Base-by-base conservation (phyloP, 2,329 filamentous ascomycete genomes). In the Epichloe bromicola region DNA sequence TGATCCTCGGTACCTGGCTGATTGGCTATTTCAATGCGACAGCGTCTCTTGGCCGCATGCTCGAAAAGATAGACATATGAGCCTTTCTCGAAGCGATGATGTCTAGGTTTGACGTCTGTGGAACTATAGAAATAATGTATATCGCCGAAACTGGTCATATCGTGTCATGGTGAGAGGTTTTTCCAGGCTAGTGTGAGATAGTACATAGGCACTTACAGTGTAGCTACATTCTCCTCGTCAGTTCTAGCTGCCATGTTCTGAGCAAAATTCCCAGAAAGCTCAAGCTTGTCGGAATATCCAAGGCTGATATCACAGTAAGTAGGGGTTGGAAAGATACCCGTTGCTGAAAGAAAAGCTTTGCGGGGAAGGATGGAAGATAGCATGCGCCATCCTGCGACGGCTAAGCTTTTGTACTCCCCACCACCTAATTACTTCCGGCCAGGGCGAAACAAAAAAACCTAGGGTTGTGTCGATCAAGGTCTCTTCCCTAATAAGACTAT, bases 11-110 rank as follows among this genome's bases (percentile, higher is more conserved):
- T 83, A 49, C 86, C 86, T 8, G 84, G 78, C 58, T 83, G 73
- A 60, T 90, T 91, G 42, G 86, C 86, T 55, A 90, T 72, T 67
- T 90, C 86, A 56, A 90, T 70, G 57, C 86, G 82, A 56, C 83
- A 83, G 54, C 79, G 75, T 54, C 80, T 74, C 58, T 83, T 78
- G 54, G 72, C 72, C 12, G 84, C 76, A 62, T 87, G 85, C 65
- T 89, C 83, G 64, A 88, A 89, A 5, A 90, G 71, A 62, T 90
- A 90, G 52, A 90, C 77, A 64, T 90, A 90, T 7, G 85, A 89
- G 45, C 82, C 78, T 64, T 85, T 86, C 65, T 88, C 83, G 65
- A 91, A 90, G 48, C 86, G 81, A 65, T 90, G 84, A 65, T 90
- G 86, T n/a, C 75, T 79, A 33, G 86, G 85, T 51, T 76, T 80